Base-by-base conservation (phyloP, 1,284 basidiomycete species). In the Moniliophthora roreri region DNA sequence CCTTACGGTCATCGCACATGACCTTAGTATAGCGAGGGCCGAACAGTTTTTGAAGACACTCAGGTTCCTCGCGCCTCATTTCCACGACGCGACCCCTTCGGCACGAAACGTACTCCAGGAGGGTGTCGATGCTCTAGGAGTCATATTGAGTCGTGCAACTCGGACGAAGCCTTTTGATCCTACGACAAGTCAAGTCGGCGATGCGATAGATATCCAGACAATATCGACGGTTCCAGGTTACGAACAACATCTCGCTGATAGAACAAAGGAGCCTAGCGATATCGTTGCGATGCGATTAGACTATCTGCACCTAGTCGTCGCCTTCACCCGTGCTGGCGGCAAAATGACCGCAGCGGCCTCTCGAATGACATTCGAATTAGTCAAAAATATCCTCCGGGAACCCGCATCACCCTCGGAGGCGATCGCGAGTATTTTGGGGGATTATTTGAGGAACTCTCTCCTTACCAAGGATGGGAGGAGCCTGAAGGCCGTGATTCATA, bases 1-100 rank as follows among this genome's bases (percentile, higher is more conserved):
- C 62, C 75, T 92, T 28, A 92, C 89, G 2, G 85, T 91, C 55
- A 90, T 93, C 52, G 89, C 88, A 2, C 85, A 91, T 57, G 86
- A 91, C 64, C 78, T 86, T 9, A 75, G 79, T 0, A 82, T 84
- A 41, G 66, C 77, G 20, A 81, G 88, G 20, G 85, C 87, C 1
- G 78, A 88, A 60, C 77, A 83, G 52, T 90, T 92, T 67, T 69
- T 92, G 26, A 75, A 74, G 3, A 72, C 89, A 15, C 74, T 93
- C 28, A 77, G 82, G 3, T 74, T 75, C 37, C 69, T 90, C 32
- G 69, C 81, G 0, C 84, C 86, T 1, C 66, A 79, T 53, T 70
- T 91, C 20, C 85, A 83, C 60, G 68, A 85, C 57, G 72, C 75
- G 10, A 81, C 81, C 1, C 61, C 69, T 1, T 71, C 76, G 0